Percentiles rank a stretch among this genome's conserved stretches.
phyloP scores from a whole-genome alignment of 1,139 yeast genomes.

The Meyerozyma guilliermondii region DNA sequence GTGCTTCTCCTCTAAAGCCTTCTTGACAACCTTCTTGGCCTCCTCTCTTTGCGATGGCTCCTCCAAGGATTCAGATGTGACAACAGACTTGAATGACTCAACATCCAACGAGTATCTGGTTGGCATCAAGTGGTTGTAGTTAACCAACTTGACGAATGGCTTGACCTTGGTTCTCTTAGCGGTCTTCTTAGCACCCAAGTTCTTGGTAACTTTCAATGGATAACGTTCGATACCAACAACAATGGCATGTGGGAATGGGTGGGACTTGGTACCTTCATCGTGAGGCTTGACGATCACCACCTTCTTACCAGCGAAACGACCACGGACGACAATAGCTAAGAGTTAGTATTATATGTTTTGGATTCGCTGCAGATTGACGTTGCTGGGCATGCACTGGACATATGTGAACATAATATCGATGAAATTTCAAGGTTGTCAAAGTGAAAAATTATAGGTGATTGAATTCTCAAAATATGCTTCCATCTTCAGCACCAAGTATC shows the following conservation, averaged over 20 bases:
- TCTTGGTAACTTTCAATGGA: conserved; percentile 96
- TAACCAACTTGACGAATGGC: conserved; percentile 98
- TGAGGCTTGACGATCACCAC: conserved; percentile 98
- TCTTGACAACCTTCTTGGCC: conserved; percentile 98
- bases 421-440: too few species aligned
- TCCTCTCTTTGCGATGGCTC: conserved; percentile 99
- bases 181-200: conserved; percentile 92
- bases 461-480: too few species aligned
- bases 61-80: conserved; percentile 89
- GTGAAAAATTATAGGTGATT: too few species aligned
- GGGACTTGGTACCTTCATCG: conserved; percentile 98
- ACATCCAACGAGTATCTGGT: conserved; percentile 99
- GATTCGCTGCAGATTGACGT: neutral
- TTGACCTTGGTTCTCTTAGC: conserved; percentile 97
- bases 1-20: conserved; percentile 99
- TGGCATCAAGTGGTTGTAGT: conserved; percentile 99
- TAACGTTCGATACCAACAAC: conserved; percentile 99
- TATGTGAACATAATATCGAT: too few species aligned
- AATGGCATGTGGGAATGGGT: conserved; percentile 99
- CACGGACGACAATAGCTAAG: conserved; percentile 97
- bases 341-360: conserved; percentile 32
- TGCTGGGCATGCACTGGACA: too few species aligned
- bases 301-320: conserved; percentile 99
- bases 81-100: conserved; percentile 88
- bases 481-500: neutral